Evolutionary conservation across 192 early-diverging fungal genomes (phyloP).

Genomic region (Obelidium mucronatum): DNA sequence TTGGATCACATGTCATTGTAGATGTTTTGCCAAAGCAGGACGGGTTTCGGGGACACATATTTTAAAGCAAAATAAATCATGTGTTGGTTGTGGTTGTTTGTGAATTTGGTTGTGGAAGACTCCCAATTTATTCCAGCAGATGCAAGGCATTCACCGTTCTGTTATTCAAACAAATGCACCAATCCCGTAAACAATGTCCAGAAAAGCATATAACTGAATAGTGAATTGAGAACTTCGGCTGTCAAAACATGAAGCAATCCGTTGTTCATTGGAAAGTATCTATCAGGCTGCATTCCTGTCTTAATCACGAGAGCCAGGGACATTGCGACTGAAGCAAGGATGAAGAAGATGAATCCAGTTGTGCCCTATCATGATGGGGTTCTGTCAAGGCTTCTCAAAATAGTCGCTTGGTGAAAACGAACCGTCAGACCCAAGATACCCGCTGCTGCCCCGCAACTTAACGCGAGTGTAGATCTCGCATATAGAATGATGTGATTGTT

Average conservation of each 20-base stretch:
- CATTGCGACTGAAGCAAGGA: conserved; percentile 67
- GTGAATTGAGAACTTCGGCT: conserved; percentile 59
- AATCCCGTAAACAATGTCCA: conserved; percentile 74
- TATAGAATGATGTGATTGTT: conserved; percentile 68
- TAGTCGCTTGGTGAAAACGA: neutral
- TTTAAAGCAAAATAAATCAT: no score
- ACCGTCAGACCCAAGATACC: conserved; percentile 84
- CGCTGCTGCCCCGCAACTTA: conserved; percentile 77
- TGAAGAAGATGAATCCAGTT: conserved; percentile 83
- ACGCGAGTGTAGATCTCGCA: conserved; percentile 68
- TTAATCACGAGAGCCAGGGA: conserved; percentile 69
- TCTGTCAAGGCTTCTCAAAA: neutral
- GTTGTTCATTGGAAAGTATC: conserved; percentile 63
- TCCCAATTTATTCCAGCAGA: no score
- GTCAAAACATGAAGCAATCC: conserved; percentile 47
- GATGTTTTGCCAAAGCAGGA: conserved; percentile 37
- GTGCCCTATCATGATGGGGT: no score
- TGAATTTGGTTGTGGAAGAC: no score
- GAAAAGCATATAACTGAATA: conserved; percentile 73
- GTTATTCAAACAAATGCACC: conserved; percentile 75
- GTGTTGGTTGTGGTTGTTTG: no score
- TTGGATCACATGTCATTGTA: conserved; percentile 39
- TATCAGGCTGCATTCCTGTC: conserved; percentile 59
- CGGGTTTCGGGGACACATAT: conserved; percentile 21
- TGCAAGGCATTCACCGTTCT: no score